These are phyloP conservation scores for Calvatia gigantea DNA, from an alignment of 768 basidiomycete species.

Conservation along the genomic window DNA sequence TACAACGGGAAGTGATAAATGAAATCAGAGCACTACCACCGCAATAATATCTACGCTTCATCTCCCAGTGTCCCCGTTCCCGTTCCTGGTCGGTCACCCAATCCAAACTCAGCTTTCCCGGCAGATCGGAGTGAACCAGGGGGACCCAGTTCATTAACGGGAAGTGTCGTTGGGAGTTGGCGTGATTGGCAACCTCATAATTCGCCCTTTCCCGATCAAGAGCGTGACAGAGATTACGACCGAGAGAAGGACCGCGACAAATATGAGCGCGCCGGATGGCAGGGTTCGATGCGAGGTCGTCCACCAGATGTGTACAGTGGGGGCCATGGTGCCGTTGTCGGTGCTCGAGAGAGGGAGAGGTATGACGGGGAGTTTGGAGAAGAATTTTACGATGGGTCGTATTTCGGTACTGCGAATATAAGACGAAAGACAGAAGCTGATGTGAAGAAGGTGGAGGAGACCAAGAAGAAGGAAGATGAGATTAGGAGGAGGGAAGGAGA, in stretches of 20 bases:
- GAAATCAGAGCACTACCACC: neutral
- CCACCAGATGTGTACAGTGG: neutral
- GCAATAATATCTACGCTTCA: neutral
- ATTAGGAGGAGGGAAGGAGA: conserved; percentile 21
- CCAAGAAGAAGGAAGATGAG: conserved; percentile 16
- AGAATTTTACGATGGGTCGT: conserved; percentile 2
- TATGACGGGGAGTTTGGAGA: conserved; percentile 8
- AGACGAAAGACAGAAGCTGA: conserved; percentile 1
- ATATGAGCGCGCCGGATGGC: neutral
- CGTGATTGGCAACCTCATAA: conserved; percentile 2
- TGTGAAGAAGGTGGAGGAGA: conserved; percentile 12
- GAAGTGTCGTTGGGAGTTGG: conserved; percentile 1
- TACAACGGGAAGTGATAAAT: neutral
- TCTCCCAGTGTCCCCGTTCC: conserved; percentile 6
- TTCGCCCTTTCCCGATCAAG: neutral
- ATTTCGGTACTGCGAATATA: neutral
- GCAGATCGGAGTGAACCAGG: neutral
- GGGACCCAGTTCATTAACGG: neutral
- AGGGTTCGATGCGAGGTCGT: neutral
- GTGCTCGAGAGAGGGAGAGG: neutral
- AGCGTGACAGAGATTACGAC: neutral
- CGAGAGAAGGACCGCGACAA: neutral
- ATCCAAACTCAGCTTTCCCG: neutral
- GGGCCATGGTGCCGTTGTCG: neutral
- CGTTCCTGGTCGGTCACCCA: conserved; percentile 3